Base-by-base conservation (phyloP, 2,329 filamentous ascomycete genomes). In the Lecanicillium sp. region DNA sequence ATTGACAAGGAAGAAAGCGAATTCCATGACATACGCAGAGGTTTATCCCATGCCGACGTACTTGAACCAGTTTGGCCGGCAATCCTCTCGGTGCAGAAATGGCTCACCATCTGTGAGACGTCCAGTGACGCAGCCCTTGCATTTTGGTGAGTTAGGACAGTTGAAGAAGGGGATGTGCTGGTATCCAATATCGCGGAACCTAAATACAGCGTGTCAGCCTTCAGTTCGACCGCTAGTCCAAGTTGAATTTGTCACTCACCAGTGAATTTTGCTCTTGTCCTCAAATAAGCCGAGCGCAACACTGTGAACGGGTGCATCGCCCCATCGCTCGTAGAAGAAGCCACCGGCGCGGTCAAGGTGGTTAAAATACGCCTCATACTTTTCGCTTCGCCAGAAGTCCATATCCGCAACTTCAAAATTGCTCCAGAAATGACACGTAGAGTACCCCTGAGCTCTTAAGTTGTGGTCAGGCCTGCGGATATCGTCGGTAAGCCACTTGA, bases 141-240 rank as follows among this genome's bases (percentile, higher is more conserved):
- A 96, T 62, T 96, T 96, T 35, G 86, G 85, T 38, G 84, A 94
- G 64, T 95, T 96, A 45, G 92, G 92, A 58, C 92, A 98, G 67
- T 98, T 98, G 73, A 94, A 95, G 67, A 94, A 98, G 33, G 92
- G 92, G 38, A 96, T 89, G 52, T 98, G 92, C 54, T 95, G 88
- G 65, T 98, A 98, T 42, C 92, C 92, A 49, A 98, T 96, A 58
- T 98, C 92, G 38, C 90, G 89, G 81, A 98, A 98, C 89, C 89
- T 95, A 46, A 6, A 40, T n/a, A n/a, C n/a, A n/a, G n/a, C 36
- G n/a, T 20, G 18, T 48, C 35, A 51, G 45, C 25, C 18, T 11
- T 5, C 20, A 25, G 40, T 35, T 43, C 42, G 42, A 33, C 20
- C 5, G 29, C 32, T 5, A 29, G 6, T 7, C 9, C 4, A 18